Conservation (phyloP, 208 protist genomes). For the Acanthamoeba sp. region DNA sequence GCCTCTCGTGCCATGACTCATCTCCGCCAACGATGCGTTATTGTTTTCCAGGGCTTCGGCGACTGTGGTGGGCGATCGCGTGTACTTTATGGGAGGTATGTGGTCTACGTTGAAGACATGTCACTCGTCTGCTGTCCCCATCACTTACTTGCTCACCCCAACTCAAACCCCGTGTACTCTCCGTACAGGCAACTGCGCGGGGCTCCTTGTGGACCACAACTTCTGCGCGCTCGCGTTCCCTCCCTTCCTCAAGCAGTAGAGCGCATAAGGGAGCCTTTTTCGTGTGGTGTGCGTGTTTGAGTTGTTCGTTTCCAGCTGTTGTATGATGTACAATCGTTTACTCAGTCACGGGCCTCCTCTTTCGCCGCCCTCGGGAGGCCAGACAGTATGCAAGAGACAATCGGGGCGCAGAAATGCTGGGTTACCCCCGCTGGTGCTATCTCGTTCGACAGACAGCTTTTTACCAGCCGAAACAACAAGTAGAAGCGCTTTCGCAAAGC, state of each 20-base stretch:
- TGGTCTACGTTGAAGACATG: neutral
- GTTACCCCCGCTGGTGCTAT: too few relatives aligned
- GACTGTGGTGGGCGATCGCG: neutral
- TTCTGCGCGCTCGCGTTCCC: conserved; percentile 22
- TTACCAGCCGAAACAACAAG: too few relatives aligned
- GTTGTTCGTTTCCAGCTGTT: too few relatives aligned
- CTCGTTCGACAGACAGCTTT: too few relatives aligned
- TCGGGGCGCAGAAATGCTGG: too few relatives aligned
- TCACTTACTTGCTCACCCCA: too few relatives aligned
- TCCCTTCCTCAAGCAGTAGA: neutral
- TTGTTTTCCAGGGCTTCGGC: neutral
- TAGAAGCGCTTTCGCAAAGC: too few relatives aligned
- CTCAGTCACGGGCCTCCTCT: too few relatives aligned
- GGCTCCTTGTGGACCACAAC: conserved; percentile 49
- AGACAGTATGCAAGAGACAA: too few relatives aligned
- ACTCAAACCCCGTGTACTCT: neutral
- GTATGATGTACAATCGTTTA: too few relatives aligned
- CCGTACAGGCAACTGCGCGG: neutral
- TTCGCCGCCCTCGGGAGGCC: too few relatives aligned
- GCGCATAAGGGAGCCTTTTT: neutral
- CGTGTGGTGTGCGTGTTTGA: too few relatives aligned
- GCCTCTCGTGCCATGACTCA: neutral
- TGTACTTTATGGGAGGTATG: conserved; percentile 10
- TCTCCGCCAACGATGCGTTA: neutral
- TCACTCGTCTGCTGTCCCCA: neutral